Evolutionary conservation across 495 filamentous ascomycete genomes (phyloP).

Genomic region (Neurospora sp.): DNA sequence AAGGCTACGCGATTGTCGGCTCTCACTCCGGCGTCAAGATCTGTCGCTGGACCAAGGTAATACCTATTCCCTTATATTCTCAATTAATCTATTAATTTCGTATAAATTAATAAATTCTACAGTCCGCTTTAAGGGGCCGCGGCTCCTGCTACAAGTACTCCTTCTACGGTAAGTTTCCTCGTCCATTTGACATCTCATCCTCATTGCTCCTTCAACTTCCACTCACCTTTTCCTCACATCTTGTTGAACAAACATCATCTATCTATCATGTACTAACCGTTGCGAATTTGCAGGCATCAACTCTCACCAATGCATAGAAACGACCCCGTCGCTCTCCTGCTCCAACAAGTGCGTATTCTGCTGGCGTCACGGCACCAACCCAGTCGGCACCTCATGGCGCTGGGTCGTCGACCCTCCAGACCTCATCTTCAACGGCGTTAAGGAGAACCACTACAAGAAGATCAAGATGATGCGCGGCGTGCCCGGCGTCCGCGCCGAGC

Average conservation of each 20-base stretch:
- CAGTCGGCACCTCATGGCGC: conserved; percentile 90
- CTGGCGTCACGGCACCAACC: conserved; percentile 96
- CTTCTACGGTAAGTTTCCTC: conserved; percentile 58
- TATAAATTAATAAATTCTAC: too few relatives aligned
- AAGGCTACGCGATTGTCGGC: conserved; percentile 91
- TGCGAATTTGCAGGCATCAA: conserved; percentile 41
- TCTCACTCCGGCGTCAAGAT: conserved; percentile 96
- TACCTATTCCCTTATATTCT: too few relatives aligned
- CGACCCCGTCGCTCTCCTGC: conserved; percentile 88
- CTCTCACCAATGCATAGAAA: conserved; percentile 96
- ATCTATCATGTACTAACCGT: not conserved
- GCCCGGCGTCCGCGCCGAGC: conserved; percentile 81
- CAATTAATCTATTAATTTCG: too few relatives aligned
- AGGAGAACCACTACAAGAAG: conserved; percentile 87
- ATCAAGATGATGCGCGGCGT: conserved; percentile 95
- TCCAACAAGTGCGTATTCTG: conserved; percentile 98
- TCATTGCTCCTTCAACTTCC: not conserved
- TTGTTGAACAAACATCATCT: not conserved
- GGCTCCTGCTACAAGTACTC: conserved; percentile 91
- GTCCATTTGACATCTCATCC: not conserved
- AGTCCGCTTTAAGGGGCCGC: too few relatives aligned
- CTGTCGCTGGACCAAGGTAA: conserved; percentile 94
- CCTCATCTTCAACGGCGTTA: conserved; percentile 79
- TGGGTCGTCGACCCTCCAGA: conserved; percentile 90
- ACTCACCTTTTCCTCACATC: not conserved